A percentile compares a stretch with the other conserved stretches of the same genome.
phyloP scores from a whole-genome alignment of 768 basidiomycete genomes.

The Suillus subalutaceus region DNA sequence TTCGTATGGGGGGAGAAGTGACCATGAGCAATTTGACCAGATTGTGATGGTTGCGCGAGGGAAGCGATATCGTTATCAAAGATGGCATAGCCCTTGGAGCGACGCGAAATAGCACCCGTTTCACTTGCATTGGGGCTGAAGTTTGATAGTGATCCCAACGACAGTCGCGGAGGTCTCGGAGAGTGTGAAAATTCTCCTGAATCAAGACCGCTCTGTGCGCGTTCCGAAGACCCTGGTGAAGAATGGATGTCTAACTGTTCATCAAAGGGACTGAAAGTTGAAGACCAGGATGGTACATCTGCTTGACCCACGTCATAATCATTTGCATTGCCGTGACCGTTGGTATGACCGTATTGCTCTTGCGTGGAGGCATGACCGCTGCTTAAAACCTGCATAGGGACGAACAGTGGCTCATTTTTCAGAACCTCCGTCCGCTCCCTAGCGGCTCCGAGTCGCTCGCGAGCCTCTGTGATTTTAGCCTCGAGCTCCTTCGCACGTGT shows the following conservation, averaged over 20 bases:
- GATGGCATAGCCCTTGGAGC: conserved; percentile 42
- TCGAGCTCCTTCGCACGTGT: conserved; percentile 75
- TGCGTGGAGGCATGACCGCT: conserved; percentile 14
- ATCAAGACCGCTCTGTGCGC: conserved; percentile 16
- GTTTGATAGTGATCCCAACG: conserved; percentile 34
- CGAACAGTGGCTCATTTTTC: conserved; percentile 45
- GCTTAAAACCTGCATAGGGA: conserved; percentile 28
- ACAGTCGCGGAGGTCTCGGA: conserved; percentile 32
- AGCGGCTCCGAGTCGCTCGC: conserved; percentile 57
- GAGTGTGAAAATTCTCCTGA: conserved; percentile 22
- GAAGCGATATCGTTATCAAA: conserved; percentile 46
- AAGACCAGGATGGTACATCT: conserved; percentile 26
- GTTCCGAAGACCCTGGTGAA: conserved; percentile 20
- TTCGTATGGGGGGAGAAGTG: conserved; percentile 21
- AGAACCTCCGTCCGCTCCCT: conserved; percentile 59
- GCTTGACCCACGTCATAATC: conserved; percentile 16
- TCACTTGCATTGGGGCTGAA: conserved; percentile 20
- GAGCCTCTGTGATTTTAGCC: conserved; percentile 65
- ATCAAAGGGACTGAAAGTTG: conserved; percentile 36
- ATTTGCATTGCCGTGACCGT: conserved; percentile 13
- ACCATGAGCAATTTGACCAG: conserved; percentile 18
- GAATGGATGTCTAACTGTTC: conserved; percentile 18
- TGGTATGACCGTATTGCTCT: conserved; percentile 9
- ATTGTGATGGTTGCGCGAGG: conserved; percentile 21
- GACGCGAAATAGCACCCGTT: conserved; percentile 21